Conservation (phyloP, 352 stramenopile species). For the Aphanomyces astaci region DNA sequence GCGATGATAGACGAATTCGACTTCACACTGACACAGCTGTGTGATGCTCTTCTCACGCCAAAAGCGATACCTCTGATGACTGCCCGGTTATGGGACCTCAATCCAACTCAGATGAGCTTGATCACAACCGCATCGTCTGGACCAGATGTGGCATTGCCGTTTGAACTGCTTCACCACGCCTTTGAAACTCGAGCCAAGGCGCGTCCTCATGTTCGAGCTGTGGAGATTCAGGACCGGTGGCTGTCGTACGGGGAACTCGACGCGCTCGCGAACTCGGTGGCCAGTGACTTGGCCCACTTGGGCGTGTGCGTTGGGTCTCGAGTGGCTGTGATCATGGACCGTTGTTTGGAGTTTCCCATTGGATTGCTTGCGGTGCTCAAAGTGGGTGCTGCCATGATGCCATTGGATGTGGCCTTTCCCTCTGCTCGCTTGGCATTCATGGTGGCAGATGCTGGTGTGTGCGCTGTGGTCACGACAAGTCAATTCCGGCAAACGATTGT, state of each 20-base stretch:
- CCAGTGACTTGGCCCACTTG: conserved; percentile 28
- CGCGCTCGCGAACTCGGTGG: conserved; percentile 26
- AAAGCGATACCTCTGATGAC: too few relatives aligned
- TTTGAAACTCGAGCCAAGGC: conserved; percentile 15
- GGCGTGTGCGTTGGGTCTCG: conserved; percentile 33
- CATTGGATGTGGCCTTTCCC: conserved; percentile 43
- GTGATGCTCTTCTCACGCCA: too few relatives aligned
- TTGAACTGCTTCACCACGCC: background rate
- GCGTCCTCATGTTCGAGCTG: conserved; percentile 23
- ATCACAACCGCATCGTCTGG: background rate
- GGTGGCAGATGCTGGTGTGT: conserved; percentile 34
- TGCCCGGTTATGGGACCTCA: background rate
- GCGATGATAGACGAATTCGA: too few relatives aligned
- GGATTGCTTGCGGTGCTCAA: conserved; percentile 87
- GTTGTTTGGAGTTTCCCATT: conserved; percentile 87
- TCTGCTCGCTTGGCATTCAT: conserved; percentile 43
- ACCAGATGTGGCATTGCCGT: background rate
- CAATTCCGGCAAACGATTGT: background rate
- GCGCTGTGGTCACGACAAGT: background rate
- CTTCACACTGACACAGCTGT: too few relatives aligned
- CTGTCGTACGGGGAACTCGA: conserved; percentile 34
- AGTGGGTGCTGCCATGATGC: conserved; percentile 89
- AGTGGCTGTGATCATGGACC: conserved; percentile 66
- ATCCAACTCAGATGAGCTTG: background rate
- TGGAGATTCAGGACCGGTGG: conserved; percentile 21